Percentiles rank a stretch among this genome's conserved stretches.
These are phyloP conservation scores for Sclerotinia sclerotiorum DNA, from an alignment of 2,329 filamentous ascomycete genomes.

Conservation along the genomic window DNA sequence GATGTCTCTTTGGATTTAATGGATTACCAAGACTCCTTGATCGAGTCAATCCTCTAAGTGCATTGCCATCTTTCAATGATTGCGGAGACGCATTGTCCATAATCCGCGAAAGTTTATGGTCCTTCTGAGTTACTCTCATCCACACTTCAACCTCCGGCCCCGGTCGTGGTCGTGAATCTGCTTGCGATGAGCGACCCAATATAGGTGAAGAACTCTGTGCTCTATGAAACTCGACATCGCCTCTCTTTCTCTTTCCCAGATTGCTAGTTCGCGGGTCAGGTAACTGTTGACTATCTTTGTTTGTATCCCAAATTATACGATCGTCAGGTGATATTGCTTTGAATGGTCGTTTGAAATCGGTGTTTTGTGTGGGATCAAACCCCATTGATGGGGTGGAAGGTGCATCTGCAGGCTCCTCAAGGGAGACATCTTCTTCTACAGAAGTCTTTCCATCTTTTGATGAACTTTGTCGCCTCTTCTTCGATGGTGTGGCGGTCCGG, in stretches of 20 bases:
- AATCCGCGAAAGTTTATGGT: slow-evolving; percentile 56
- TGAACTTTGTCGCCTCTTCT: background rate
- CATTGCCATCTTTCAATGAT: slow-evolving; percentile 47
- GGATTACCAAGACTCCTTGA: slow-evolving; percentile 21
- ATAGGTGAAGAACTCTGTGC: slow-evolving; percentile 68
- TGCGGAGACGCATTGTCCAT: slow-evolving; percentile 71
- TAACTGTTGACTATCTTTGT: slow-evolving; percentile 45
- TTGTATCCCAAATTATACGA: slow-evolving; percentile 59
- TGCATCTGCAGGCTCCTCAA: slow-evolving; percentile 17
- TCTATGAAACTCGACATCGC: slow-evolving; percentile 41
- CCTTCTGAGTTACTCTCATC: slow-evolving; percentile 67
- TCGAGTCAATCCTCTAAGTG: slow-evolving; percentile 21
- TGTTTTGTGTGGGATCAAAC: slow-evolving; percentile 40
- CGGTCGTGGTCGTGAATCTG: slow-evolving; percentile 53
- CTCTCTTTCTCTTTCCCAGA: slow-evolving; percentile 22
- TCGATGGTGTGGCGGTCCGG: slow-evolving; percentile 31
- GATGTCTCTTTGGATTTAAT: slow-evolving; percentile 59
- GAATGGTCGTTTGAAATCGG: slow-evolving; percentile 41
- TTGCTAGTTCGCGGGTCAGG: slow-evolving; percentile 49
- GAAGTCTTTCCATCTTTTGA: slow-evolving; percentile 10
- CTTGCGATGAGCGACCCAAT: slow-evolving; percentile 44
- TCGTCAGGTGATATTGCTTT: slow-evolving; percentile 59
- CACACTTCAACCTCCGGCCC: slow-evolving; percentile 75
- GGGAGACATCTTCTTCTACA: background rate
- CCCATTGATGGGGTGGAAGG: slow-evolving; percentile 53